Evolutionary conservation across 352 stramenopile genomes (phyloP).

Genomic region (Globisporangium ultimum): DNA sequence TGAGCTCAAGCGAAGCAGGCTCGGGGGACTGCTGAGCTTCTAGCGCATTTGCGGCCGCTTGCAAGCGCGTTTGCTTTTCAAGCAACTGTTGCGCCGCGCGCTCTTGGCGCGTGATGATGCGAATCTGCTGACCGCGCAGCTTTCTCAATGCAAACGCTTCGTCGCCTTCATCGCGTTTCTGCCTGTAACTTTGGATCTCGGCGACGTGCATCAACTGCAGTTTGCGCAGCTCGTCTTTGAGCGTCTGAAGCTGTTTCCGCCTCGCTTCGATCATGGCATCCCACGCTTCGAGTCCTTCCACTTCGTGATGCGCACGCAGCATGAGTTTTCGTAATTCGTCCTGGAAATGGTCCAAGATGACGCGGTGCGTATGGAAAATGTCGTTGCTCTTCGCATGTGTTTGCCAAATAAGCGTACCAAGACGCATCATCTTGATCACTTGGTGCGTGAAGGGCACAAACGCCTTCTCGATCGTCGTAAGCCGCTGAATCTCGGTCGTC

Average conservation of each 20-base stretch:
- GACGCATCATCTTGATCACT: conserved; percentile 43
- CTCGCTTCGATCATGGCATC: conserved; percentile 62
- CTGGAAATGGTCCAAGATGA: conserved; percentile 52
- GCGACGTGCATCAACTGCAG: conserved; percentile 61
- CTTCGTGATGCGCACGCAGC: conserved; percentile 41
- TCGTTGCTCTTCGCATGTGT: conserved; percentile 37
- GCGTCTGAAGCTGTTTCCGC: conserved; percentile 47
- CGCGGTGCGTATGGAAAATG: conserved; percentile 32
- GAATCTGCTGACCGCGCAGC: conserved; percentile 47
- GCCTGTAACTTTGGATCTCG: conserved; percentile 53
- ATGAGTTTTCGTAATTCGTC: conserved; percentile 59
- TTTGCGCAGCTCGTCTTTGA: conserved; percentile 52
- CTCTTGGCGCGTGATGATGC: conserved; percentile 43
- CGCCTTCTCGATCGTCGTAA: conserved; percentile 60
- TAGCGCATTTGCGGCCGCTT: conserved; percentile 18
- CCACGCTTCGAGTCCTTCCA: conserved; percentile 59
- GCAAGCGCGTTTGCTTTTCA: conserved; percentile 30
- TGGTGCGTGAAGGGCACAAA: conserved; percentile 81
- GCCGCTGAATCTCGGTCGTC: conserved; percentile 55
- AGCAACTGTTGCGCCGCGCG: conserved; percentile 37
- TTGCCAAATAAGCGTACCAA: conserved; percentile 36
- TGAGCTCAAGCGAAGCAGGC: conserved; percentile 27
- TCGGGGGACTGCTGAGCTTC: conserved; percentile 1
- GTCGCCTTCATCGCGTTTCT: conserved; percentile 63
- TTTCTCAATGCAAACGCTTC: conserved; percentile 60